A percentile compares a stretch with the other conserved stretches of the same genome.
Conservation (phyloP, 768 basidiomycete species). For the Lyophyllum atratum region DNA sequence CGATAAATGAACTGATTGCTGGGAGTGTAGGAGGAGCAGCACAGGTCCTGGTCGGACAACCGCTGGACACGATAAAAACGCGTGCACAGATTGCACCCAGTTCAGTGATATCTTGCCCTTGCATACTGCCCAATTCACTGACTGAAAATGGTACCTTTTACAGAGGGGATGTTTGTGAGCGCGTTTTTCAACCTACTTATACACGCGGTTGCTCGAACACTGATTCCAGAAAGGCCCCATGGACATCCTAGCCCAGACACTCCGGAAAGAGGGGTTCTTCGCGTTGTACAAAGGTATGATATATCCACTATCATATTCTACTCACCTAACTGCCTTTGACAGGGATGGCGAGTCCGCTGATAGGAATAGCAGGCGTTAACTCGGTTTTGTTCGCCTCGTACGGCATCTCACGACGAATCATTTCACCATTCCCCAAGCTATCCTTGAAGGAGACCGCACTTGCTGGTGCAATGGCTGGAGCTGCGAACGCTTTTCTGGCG, state of each 20-base stretch:
- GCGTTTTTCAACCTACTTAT: not conserved
- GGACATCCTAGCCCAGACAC: constrained; percentile 83
- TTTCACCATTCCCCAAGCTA: constrained; percentile 88
- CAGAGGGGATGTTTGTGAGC: constrained; percentile 89
- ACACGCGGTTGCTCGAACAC: not conserved
- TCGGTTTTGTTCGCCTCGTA: constrained; percentile 94
- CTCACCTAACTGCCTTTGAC: not conserved
- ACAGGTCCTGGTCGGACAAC: constrained; percentile 94
- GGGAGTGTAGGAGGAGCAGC: constrained; percentile 93
- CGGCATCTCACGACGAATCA: constrained; percentile 72
- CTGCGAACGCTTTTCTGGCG: constrained; percentile 85
- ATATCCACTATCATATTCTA: not conserved
- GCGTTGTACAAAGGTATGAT: constrained; percentile 89
- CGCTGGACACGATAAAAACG: constrained; percentile 87
- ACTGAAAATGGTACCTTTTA: not conserved
- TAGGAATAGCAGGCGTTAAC: constrained; percentile 96
- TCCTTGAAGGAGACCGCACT: constrained; percentile 77
- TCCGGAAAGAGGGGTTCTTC: constrained; percentile 87
- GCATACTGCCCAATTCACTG: constrained; percentile 2
- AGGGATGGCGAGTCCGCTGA: constrained; percentile 90
- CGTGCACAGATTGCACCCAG: constrained; percentile 86
- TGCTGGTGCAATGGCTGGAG: constrained; percentile 93
- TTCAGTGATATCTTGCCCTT: constrained; percentile 33
- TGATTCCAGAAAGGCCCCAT: constrained; percentile 80
- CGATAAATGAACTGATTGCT: constrained; percentile 80